Evolutionary conservation across 148 eudicot genomes (phyloP), one percentile per base, ranked within the genome.

Genomic region (Beta vulgaris): DNA sequence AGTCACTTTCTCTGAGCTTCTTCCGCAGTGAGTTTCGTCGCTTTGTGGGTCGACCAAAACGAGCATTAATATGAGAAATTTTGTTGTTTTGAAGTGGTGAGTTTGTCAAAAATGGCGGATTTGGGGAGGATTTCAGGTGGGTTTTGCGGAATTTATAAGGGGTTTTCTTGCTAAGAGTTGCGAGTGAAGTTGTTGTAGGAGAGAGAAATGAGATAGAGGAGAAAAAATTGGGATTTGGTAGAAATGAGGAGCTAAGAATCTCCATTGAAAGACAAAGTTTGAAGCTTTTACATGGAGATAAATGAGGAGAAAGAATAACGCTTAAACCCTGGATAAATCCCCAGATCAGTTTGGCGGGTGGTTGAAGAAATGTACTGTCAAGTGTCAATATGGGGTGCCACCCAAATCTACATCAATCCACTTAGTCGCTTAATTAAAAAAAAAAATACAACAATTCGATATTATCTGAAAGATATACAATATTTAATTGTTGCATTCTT

Each of bases 1-100:
- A 71, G 28, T 79, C 67, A 62, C 75, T 70, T 3, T 82, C 72
- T 48, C 71, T 81, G 78, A 91, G 86, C 76, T 93, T 93, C 75
- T 86, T 87, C 78, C 97, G 83, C 62, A 93, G 82, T 16, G 87
- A 90, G 69, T 90, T 91, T 0, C 83, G 85, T 18, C 96, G 89
- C 48, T 75, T 84, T 29, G 84, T 55, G 69, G 81, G 88, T 66
- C 88, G 82, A 29, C 87, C 77, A 21, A 81, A 82, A 43, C 77
- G 89, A 74, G 94, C 90, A 21, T 82, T 81, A 69, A 90, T 75
- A 40, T 36, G 83, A 73, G 83, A 65, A 6, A 49, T 82, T 75
- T 72, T 75, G 43, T 81, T 31, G 66, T 26, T 66, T 26, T 69
- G 46, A 16, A 82, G 72, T 34, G 84, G 77, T 5, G 29, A 81